Evolutionary conservation across 2,329 filamentous ascomycete species (phyloP), one percentile per base, ranked within the genome.

Genomic region (Paracamarosporium sp.): DNA sequence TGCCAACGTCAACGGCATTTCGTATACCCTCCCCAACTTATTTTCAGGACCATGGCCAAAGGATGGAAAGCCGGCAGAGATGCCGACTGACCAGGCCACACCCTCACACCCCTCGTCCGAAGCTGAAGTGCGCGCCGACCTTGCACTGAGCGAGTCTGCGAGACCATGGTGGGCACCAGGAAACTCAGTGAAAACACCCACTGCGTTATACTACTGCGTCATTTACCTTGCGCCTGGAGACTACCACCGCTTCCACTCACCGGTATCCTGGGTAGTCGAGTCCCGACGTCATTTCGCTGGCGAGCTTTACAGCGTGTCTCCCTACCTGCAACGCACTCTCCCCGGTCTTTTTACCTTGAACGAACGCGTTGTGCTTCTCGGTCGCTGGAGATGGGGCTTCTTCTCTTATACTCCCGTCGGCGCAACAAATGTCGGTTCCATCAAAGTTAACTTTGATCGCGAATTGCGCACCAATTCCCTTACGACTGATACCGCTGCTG

Each of bases 211-310:
- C 82, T 99, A 98, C 78, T 91, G 85, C 60, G 96, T 99, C 62
- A 88, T 99, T 71, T 99, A 99, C 79, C 87, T 99, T 41, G 95
- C 96, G 0, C 95, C 95, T 0, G 95, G 95, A 48, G 96, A 99
- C 80, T 99, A 99, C 80, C 95, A 99, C 80, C 91, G 94, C 63
- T 99, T 98, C 82, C 96, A 99, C 81, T 96, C 92, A 1, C 95
- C 95, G 0, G 89, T 92, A 1, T 90, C 92, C 67, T 99, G 95
- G 95, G 93, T 99, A 15, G 95, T 95, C 31, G 91, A 97, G 78
- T 89, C 89, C 64, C 88, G 96, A 41, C 91, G 95, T n/a, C 95
- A 99, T 80, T 99, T 99, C 74, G 93, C 95, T 0, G 95, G 95
- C 56, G 96, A 99, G 78, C 84, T 99, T 8, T 99, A 91, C 82